Conservation (phyloP, 73 alveolate genomes). For the Paramecium primaurelia region DNA sequence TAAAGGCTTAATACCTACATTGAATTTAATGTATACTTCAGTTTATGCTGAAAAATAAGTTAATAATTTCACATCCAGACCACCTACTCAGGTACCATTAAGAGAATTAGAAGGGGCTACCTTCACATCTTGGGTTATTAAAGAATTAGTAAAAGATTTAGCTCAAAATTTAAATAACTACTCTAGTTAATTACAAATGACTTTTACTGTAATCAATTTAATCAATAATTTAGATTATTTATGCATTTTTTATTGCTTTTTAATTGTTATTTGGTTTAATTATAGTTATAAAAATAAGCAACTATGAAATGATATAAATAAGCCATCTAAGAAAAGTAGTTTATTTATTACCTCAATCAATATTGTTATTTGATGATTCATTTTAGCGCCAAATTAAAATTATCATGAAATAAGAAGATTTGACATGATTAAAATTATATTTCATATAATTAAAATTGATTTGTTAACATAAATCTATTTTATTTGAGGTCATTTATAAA, state of each 20-base stretch:
- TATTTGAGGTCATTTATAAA: no score
- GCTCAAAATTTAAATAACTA: no score
- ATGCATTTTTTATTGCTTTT: no score
- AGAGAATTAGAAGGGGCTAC: background rate
- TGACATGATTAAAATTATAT: background rate
- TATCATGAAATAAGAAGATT: background rate
- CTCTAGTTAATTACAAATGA: background rate
- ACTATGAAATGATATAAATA: background rate
- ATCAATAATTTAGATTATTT: background rate
- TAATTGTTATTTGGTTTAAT: background rate
- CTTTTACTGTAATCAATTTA: background rate
- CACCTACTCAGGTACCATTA: background rate
- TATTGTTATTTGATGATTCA: background rate
- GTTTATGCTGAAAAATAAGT: background rate
- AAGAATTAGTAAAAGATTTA: background rate
- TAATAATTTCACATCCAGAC: background rate
- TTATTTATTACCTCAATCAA: background rate
- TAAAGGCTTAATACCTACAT: background rate
- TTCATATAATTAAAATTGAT: no score
- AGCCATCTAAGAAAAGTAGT: background rate
- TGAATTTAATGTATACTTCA: background rate
- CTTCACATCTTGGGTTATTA: background rate
- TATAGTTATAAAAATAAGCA: background rate
- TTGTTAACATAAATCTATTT: no score
- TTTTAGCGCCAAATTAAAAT: background rate